Conservation (phyloP, 495 filamentous ascomycete species). For the Parathielavia hyrcaniae region DNA sequence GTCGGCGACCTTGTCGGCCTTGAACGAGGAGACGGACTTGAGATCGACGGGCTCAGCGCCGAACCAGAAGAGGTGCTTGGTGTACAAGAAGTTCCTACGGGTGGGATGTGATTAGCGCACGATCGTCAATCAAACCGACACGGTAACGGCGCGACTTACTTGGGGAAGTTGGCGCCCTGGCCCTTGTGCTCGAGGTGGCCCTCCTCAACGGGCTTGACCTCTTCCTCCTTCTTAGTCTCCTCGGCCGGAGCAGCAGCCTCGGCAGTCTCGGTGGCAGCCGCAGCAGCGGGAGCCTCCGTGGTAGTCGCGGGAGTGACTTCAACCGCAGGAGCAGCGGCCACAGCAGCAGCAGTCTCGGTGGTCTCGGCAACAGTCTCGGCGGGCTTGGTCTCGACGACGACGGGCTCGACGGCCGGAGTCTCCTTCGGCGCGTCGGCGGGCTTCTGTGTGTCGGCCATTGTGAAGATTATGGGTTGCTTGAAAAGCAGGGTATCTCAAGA, state of each 20-base stretch:
- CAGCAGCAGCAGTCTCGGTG: slow-evolving; percentile 31
- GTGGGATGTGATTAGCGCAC: slow-evolving; percentile 19
- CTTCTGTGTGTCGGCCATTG: slow-evolving; percentile 48
- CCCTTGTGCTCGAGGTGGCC: slow-evolving; percentile 81
- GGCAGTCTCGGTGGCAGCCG: slow-evolving; percentile 33
- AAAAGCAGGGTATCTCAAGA: slow-evolving; percentile 37
- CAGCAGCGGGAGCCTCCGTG: slow-evolving; percentile 35
- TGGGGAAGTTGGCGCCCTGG: slow-evolving; percentile 68
- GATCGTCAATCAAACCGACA: neutral
- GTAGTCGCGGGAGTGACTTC: slow-evolving; percentile 25
- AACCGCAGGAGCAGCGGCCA: slow-evolving; percentile 25
- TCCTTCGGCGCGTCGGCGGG: slow-evolving; percentile 41
- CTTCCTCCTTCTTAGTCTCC: slow-evolving; percentile 49
- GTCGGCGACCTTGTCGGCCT: slow-evolving; percentile 75
- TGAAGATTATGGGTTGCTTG: slow-evolving; percentile 17
- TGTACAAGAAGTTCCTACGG: slow-evolving; percentile 43
- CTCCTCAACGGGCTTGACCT: slow-evolving; percentile 62
- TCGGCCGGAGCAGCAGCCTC: slow-evolving; percentile 42
- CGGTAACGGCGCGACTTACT: slow-evolving; percentile 61
- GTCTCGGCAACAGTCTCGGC: slow-evolving; percentile 33
- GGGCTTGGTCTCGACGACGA: slow-evolving; percentile 41
- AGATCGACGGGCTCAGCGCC: slow-evolving; percentile 70
- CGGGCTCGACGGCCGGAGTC: slow-evolving; percentile 42
- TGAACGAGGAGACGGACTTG: slow-evolving; percentile 67
- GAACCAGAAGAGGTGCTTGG: slow-evolving; percentile 78